A percentile compares a stretch with the other conserved stretches of the same genome.
phyloP scores from a whole-genome alignment of 768 basidiomycete genomes.

The Rickenella mellea region DNA sequence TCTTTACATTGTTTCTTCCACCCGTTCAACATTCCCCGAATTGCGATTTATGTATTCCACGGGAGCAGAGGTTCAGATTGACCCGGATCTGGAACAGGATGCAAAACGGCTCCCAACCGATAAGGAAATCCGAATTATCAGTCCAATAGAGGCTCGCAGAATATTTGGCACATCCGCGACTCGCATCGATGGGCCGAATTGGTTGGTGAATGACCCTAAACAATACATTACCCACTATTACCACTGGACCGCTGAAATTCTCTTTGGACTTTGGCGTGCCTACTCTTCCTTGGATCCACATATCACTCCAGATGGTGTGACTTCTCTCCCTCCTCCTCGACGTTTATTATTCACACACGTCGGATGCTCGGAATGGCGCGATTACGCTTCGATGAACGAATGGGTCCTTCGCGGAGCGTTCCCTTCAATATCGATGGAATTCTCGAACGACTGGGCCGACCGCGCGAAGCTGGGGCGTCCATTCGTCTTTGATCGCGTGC shows the following conservation, averaged over 20 bases:
- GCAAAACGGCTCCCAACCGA: conserved; percentile 67
- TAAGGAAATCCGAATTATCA: conserved; percentile 70
- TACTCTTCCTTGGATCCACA: conserved; percentile 73
- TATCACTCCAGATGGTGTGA: conserved; percentile 57
- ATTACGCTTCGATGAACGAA: conserved; percentile 88
- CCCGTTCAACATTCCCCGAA: conserved; percentile 57
- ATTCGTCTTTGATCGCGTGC: conserved; percentile 78
- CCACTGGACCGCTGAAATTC: conserved; percentile 87
- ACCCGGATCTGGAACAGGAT: too few species aligned
- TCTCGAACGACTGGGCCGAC: conserved; percentile 76
- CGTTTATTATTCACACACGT: conserved; percentile 71
- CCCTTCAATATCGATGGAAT: conserved; percentile 75
- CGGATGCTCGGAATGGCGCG: conserved; percentile 76
- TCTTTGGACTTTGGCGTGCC: conserved; percentile 88
- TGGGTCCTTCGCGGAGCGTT: conserved; percentile 74
- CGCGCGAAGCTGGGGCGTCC: conserved; percentile 58
- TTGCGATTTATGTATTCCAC: conserved; percentile 64
- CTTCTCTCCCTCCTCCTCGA: conserved; percentile 62
- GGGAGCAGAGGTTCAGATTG: conserved; percentile 49
- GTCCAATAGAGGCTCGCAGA: conserved; percentile 50
- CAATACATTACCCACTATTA: conserved; percentile 74
- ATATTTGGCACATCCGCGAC: conserved; percentile 67
- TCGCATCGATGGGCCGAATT: conserved; percentile 49
- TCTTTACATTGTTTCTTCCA: conserved; percentile 71
- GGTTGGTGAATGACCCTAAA: background rate